A percentile compares a stretch with the other conserved stretches of the same genome.
Conservation (phyloP, 495 filamentous ascomycete genomes). For the Neurospora sp. region DNA sequence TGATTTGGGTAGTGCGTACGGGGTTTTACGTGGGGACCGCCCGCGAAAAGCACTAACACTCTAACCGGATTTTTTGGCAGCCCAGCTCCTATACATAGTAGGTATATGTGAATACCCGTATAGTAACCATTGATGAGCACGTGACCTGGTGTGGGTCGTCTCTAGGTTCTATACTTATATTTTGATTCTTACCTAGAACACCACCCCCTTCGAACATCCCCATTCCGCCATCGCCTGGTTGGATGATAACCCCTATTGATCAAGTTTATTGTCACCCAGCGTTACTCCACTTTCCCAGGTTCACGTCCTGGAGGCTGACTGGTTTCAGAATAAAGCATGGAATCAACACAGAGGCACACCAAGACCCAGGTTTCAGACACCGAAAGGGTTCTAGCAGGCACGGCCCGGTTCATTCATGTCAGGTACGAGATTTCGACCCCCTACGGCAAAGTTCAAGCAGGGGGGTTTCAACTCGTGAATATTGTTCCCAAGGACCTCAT, state of each 20-base stretch:
- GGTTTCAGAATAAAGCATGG: background rate
- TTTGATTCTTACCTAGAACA: too few relatives aligned
- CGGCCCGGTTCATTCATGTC: background rate
- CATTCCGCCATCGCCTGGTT: background rate
- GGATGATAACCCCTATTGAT: background rate
- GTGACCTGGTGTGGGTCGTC: too few relatives aligned
- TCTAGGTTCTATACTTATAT: too few relatives aligned
- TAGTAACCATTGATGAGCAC: too few relatives aligned
- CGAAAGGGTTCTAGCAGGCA: background rate
- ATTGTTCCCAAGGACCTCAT: too few relatives aligned
- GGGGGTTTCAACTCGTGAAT: too few relatives aligned
- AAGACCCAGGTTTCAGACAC: background rate
- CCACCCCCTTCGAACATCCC: background rate
- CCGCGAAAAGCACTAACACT: too few relatives aligned
- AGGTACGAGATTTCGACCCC: background rate
- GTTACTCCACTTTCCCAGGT: background rate
- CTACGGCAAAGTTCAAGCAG: background rate
- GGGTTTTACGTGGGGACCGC: too few relatives aligned
- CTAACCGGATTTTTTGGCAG: too few relatives aligned
- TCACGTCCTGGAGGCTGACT: background rate
- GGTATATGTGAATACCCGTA: too few relatives aligned
- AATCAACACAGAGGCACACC: background rate
- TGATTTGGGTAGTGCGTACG: too few relatives aligned
- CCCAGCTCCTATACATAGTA: too few relatives aligned
- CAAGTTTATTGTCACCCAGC: background rate